Conservation (phyloP, 2,329 filamentous ascomycete genomes). For the Leptographium wingfieldii region DNA sequence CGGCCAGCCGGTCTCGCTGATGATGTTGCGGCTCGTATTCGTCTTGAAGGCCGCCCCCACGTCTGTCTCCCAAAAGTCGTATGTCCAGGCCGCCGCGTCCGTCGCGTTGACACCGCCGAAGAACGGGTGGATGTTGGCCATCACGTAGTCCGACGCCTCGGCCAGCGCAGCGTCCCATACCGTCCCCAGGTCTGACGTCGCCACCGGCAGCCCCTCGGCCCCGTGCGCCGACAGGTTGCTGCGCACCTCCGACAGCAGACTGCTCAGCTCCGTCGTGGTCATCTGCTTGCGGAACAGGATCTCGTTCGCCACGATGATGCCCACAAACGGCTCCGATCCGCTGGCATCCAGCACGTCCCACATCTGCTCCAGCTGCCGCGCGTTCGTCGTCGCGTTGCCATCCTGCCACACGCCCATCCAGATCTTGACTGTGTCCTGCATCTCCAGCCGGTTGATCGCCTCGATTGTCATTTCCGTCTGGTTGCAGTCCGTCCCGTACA, state of each 20-base stretch:
- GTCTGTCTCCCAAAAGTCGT: slow-evolving; percentile 62
- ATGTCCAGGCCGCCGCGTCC: slow-evolving; percentile 68
- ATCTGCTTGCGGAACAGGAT: slow-evolving; percentile 68
- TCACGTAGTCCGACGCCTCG: slow-evolving; percentile 66
- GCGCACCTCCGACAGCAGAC: slow-evolving; percentile 54
- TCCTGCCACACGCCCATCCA: slow-evolving; percentile 96
- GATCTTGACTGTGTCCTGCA: slow-evolving; percentile 65
- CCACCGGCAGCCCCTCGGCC: slow-evolving; percentile 57
- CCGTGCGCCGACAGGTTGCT: slow-evolving; percentile 55
- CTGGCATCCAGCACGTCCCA: slow-evolving; percentile 68
- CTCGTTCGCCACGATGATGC: slow-evolving; percentile 73
- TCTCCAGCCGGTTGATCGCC: slow-evolving; percentile 59
- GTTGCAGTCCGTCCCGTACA: slow-evolving; percentile 96
- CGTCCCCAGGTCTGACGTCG: slow-evolving; percentile 79
- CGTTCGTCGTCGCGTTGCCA: slow-evolving; percentile 68
- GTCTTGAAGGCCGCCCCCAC: slow-evolving; percentile 53
- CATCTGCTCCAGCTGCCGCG: slow-evolving; percentile 70
- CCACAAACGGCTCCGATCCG: slow-evolving; percentile 57
- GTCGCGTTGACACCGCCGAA: slow-evolving; percentile 66
- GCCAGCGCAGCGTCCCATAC: slow-evolving; percentile 68
- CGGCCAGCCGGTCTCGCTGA: slow-evolving; percentile 89
- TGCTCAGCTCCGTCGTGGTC: slow-evolving; percentile 48
- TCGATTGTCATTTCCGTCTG: slow-evolving; percentile 90
- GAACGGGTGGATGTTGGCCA: slow-evolving; percentile 96
- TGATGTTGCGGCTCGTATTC: slow-evolving; percentile 57